Conservation (phyloP, 2,329 filamentous ascomycete genomes). For the Hirsutella thompsonii region DNA sequence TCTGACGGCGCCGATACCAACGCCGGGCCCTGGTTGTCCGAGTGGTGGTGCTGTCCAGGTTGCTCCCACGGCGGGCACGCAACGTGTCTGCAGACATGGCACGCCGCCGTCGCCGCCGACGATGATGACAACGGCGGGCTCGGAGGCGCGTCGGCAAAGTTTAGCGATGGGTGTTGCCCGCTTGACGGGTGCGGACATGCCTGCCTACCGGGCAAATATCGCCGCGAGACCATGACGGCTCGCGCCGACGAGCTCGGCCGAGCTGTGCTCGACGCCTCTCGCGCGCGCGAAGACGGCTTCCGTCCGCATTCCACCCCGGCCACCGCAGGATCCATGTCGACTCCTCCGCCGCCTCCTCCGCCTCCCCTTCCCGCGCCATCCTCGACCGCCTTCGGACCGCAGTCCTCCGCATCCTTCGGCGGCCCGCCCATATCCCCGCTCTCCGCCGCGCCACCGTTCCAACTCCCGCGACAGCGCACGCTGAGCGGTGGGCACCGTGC, state of each 20-base stretch:
- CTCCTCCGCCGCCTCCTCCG: neutral
- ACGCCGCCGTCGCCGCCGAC: slow-evolving; percentile 22
- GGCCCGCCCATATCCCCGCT: neutral
- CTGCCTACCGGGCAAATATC: slow-evolving; percentile 45
- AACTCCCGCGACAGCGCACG: neutral
- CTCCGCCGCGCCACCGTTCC: neutral
- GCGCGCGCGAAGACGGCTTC: slow-evolving; percentile 13
- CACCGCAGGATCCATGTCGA: neutral
- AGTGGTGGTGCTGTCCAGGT: slow-evolving; percentile 52
- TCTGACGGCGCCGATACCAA: slow-evolving; percentile 12
- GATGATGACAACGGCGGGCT: slow-evolving; percentile 5
- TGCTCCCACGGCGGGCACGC: slow-evolving; percentile 52
- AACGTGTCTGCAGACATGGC: slow-evolving; percentile 47
- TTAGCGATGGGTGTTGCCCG: slow-evolving; percentile 46
- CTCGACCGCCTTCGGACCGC: neutral
- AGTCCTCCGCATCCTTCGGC: neutral
- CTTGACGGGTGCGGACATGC: slow-evolving; percentile 53
- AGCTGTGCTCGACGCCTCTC: slow-evolving; percentile 27
- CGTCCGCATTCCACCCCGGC: neutral
- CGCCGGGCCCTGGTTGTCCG: slow-evolving; percentile 16
- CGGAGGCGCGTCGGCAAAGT: slow-evolving; percentile 11
- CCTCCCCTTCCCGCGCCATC: neutral
- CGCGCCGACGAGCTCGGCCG: slow-evolving; percentile 40
- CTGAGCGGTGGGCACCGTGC: too few relatives aligned
- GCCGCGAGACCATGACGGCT: slow-evolving; percentile 30